These are phyloP conservation scores for Pichia sp. DNA, from an alignment of 1,139 yeast genomes.

Conservation along the genomic window DNA sequence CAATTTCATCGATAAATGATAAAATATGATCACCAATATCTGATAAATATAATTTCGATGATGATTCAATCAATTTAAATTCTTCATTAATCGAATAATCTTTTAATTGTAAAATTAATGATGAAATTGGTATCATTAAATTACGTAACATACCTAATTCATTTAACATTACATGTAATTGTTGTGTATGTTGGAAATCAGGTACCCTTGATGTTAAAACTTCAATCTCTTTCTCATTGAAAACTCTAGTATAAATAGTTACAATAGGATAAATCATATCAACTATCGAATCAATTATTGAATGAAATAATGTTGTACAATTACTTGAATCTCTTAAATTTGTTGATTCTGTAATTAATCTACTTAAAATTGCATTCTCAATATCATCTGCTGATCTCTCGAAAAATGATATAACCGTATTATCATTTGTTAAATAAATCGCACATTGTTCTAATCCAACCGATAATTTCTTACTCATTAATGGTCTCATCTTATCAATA, in stretches of 20 bases:
- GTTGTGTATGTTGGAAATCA: constrained; percentile 41
- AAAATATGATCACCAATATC: constrained; percentile 49
- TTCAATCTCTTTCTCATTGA: constrained; percentile 43
- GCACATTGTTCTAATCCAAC: constrained; percentile 52
- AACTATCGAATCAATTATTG: constrained; percentile 46
- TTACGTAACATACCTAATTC: constrained; percentile 41
- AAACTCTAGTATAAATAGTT: constrained; percentile 43
- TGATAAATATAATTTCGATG: constrained; percentile 34
- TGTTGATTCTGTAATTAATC: constrained; percentile 39
- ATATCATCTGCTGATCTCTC: constrained; percentile 46
- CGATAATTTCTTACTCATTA: constrained; percentile 35
- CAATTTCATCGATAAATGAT: constrained; percentile 43
- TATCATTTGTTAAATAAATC: constrained; percentile 36
- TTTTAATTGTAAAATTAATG: constrained; percentile 36
- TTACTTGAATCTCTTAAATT: constrained; percentile 42
- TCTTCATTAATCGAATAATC: constrained; percentile 35
- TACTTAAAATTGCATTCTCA: constrained; percentile 40
- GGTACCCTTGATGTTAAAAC: constrained; percentile 37
- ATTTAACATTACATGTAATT: constrained; percentile 43
- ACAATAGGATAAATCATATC: constrained; percentile 55
- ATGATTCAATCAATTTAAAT: constrained; percentile 24
- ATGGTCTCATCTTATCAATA: constrained; percentile 39
- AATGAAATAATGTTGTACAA: constrained; percentile 43
- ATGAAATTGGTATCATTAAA: constrained; percentile 38
- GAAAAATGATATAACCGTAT: constrained; percentile 45